A percentile compares a stretch with the other conserved stretches of the same genome.
Conservation (phyloP, 768 basidiomycete genomes). For the Suillus paluster region DNA sequence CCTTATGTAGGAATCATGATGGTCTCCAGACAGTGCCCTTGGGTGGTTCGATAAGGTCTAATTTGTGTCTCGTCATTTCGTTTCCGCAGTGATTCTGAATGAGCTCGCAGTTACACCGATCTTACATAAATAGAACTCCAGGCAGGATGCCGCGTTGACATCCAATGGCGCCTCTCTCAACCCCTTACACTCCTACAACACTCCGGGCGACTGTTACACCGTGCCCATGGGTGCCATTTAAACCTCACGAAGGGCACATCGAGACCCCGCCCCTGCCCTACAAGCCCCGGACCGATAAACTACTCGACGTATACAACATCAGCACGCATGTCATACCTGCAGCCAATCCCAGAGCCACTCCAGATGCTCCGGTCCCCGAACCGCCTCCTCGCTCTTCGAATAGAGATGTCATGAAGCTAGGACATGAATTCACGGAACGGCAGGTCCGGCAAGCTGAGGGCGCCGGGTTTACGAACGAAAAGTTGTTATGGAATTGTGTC, state of each 20-base stretch:
- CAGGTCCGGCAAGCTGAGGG: conserved; percentile 17
- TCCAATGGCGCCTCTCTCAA: conserved; percentile 10
- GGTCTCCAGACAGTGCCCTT: no score
- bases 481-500: conserved; percentile 66
- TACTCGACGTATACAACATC: conserved; percentile 24
- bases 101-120: no score
- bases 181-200: conserved; percentile 23
- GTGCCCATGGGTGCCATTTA: conserved; percentile 21
- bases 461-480: conserved; percentile 21
- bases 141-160: neutral
- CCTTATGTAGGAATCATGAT: no score
- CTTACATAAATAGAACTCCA: no score
- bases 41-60: no score
- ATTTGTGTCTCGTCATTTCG: no score
- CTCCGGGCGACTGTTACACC: conserved; percentile 26
- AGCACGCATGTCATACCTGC: conserved; percentile 36
- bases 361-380: conserved; percentile 24
- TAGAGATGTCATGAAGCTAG: conserved; percentile 12
- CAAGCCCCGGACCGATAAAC: conserved; percentile 18
- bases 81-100: no score
- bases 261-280: conserved; percentile 22
- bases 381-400: conserved; percentile 14
- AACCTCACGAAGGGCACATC: conserved; percentile 14
- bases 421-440: conserved; percentile 23
- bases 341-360: conserved; percentile 27